A percentile compares a stretch with the other conserved stretches of the same genome.
These are phyloP conservation scores for Buddleja alternifolia DNA, from an alignment of 257 asterid species.

Conservation along the genomic window DNA sequence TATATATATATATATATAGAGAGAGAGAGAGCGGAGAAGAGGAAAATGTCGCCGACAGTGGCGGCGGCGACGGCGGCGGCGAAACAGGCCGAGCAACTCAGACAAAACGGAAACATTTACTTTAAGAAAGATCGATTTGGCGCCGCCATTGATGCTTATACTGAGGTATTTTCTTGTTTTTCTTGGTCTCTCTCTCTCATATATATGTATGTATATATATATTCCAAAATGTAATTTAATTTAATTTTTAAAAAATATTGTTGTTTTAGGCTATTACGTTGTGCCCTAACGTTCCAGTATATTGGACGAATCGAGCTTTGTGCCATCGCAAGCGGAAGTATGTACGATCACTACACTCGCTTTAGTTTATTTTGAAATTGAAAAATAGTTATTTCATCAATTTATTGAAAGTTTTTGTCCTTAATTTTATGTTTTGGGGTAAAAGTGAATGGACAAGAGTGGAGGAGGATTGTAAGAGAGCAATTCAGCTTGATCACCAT, in stretches of 20 bases:
- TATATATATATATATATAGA: background rate
- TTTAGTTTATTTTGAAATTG: constrained; percentile 3
- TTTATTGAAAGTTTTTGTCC: background rate
- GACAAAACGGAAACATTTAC: constrained; percentile 69
- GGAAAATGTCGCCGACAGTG: constrained; percentile 65
- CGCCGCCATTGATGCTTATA: constrained; percentile 94
- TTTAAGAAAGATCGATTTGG: constrained; percentile 68
- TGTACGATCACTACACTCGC: constrained; percentile 36
- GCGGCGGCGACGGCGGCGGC: constrained; percentile 41
- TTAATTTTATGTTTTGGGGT: constrained; percentile 10
- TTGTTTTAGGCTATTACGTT: constrained; percentile 71
- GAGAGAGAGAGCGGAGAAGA: constrained; percentile 35
- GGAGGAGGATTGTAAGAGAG: constrained; percentile 76
- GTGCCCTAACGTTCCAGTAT: constrained; percentile 88
- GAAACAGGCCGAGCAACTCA: constrained; percentile 86
- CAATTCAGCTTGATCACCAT: constrained; percentile 62
- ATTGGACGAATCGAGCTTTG: constrained; percentile 95
- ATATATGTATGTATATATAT: too few relatives aligned
- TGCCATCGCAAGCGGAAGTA: constrained; percentile 86
- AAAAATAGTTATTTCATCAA: background rate
- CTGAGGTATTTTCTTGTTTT: constrained; percentile 53
- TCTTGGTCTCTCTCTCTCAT: too few relatives aligned
- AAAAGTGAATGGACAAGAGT: constrained; percentile 77
- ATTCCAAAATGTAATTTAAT: background rate
- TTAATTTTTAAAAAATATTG: background rate